Evolutionary conservation across 176 grass and related monocot genomes (phyloP), one percentile per base, ranked within the genome.

Genomic region (Triticum dicoccoides): DNA sequence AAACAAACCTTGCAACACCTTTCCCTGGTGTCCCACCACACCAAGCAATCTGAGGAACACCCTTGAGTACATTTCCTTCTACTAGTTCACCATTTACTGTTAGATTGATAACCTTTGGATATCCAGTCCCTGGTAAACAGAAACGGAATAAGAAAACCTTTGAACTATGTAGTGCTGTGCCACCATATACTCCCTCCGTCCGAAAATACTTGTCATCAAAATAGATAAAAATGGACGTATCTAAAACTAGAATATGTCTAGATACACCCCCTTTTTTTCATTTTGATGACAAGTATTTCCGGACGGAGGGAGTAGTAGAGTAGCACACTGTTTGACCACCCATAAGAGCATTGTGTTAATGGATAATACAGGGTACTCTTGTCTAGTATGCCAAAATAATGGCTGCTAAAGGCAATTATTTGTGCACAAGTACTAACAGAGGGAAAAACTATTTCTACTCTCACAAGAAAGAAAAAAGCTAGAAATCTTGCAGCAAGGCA

Each of bases 1-100:
- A 82, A 82, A 89, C 89, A 77, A 81, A 98, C 94, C 97, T 96
- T 85, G 92, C 83, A 67, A 93, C 88, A 81, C 97, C 87, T 93
- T 93, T 99, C 34, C 94, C 93, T 13, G 92, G 94, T 25, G 85
- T 85, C 33, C 92, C 94, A 91, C 97, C 97, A 81, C 97, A 99
- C 94, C 94, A 99, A 39, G 97, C 97, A 94, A 96, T 89, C 83
- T 96, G 85, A 85, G 94, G 86, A 85, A 84, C 86, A 92, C 94
- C 97, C 80, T 76, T 88, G 74, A 99, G 74, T 54, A 90, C 33
- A 81, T 93, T 99, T 92, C 97, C 97, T 91, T 99, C 97, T 71
- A 93, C 90, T 87, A 94, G 83, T 74, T 99, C 94, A 83, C 97
- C 97, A 75, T 74, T 88, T 61, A 99, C 87, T 65, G 68, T 82